These are phyloP conservation scores for Globisporangium solare DNA, from an alignment of 352 stramenopile genomes.

Conservation along the genomic window DNA sequence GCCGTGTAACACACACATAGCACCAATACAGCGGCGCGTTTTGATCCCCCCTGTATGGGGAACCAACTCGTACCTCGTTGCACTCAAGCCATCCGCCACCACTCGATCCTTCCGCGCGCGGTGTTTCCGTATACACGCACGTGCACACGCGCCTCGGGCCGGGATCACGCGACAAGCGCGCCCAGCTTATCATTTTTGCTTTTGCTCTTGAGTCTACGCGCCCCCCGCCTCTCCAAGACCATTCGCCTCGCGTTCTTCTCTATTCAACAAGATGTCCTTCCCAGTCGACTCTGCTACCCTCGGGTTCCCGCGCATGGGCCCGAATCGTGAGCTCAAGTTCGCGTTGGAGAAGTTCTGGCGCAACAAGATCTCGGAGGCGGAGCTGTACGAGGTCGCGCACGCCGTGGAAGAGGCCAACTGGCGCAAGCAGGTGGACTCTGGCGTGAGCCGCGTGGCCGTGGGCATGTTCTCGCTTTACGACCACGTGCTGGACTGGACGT, in stretches of 20 bases:
- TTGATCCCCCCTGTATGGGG: too few species aligned
- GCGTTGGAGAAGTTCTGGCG: constrained; percentile 92
- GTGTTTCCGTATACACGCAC: not conserved
- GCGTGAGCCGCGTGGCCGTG: constrained; percentile 77
- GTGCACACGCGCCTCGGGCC: too few species aligned
- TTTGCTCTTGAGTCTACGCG: constrained; percentile 39
- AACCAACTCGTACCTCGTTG: not conserved
- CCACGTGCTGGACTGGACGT: constrained; percentile 87
- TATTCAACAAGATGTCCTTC: constrained; percentile 27
- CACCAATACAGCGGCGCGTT: too few species aligned
- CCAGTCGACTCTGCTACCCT: constrained; percentile 75
- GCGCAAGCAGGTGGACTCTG: constrained; percentile 73
- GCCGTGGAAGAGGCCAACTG: constrained; percentile 83
- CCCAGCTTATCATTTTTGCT: constrained; percentile 41
- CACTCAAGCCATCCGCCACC: constrained; percentile 1
- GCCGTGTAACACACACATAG: too few species aligned
- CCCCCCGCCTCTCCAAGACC: constrained; percentile 25
- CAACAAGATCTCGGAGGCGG: constrained; percentile 70
- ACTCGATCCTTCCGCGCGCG: not conserved
- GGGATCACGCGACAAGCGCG: too few species aligned
- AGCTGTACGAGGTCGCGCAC: constrained; percentile 72
- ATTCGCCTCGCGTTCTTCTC: constrained; percentile 21
- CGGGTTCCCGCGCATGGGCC: constrained; percentile 90
- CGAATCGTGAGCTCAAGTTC: constrained; percentile 93
- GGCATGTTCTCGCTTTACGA: constrained; percentile 91